phyloP scores from a whole-genome alignment of 225 moss, liverwort and hornwort genomes.

The Marchantia polymorpha region DNA sequence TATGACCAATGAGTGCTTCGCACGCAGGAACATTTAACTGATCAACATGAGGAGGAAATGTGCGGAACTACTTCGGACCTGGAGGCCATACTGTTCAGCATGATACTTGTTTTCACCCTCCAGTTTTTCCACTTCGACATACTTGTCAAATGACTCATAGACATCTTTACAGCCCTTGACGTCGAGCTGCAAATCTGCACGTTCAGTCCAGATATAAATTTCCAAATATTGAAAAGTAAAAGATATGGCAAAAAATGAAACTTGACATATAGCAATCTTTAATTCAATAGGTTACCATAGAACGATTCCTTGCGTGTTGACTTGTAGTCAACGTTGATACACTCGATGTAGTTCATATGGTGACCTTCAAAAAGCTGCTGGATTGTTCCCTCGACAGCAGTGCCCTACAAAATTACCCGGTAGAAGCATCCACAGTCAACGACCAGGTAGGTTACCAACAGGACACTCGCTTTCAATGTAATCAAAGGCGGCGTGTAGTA shows the following conservation, averaged over 20 bases:
- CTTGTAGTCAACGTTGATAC: slow-evolving; percentile 98
- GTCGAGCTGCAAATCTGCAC: slow-evolving; percentile 96
- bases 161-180: slow-evolving; percentile 99
- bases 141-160: slow-evolving; percentile 99
- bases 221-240: not conserved
- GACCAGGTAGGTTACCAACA: no score
- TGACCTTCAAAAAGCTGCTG: slow-evolving; percentile 99
- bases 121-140: slow-evolving; percentile 98
- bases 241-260: not conserved
- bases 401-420: slow-evolving; percentile 57
- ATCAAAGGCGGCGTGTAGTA: not conserved
- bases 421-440: not conserved
- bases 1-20: not conserved
- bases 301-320: slow-evolving; percentile 99
- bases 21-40: not conserved
- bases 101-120: slow-evolving; percentile 99
- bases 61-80: slow-evolving; percentile 25
- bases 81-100: slow-evolving; percentile 83
- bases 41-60: not conserved
- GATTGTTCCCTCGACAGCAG: slow-evolving; percentile 98
- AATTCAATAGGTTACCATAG: slow-evolving; percentile 60
- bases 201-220: not conserved
- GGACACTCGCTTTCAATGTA: not conserved
- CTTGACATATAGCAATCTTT: not conserved
- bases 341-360: slow-evolving; percentile 99